Conservation (phyloP, 805 yeast genomes). For the Nakazawaea holstii region DNA sequence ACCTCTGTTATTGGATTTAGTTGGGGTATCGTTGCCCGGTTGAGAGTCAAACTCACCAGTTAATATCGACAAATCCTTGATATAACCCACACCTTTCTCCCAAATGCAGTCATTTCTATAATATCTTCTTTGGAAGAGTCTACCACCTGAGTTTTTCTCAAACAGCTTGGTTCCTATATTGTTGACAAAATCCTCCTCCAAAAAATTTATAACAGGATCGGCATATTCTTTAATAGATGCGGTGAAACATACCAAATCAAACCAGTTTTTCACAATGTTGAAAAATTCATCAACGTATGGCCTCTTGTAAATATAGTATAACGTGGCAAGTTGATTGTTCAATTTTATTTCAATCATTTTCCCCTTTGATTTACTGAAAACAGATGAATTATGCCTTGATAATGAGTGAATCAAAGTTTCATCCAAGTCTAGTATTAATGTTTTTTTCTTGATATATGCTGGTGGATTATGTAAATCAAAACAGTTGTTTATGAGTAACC, state of each 20-base stretch:
- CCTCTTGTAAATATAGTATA: constrained; percentile 86
- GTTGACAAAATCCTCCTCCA: constrained; percentile 54
- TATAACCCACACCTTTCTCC: constrained; percentile 77
- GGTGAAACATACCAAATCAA: constrained; percentile 83
- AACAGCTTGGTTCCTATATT: constrained; percentile 15
- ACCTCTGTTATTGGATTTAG: constrained; percentile 3
- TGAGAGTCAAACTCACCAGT: constrained; percentile 10
- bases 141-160: constrained; percentile 15
- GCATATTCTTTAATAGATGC: constrained; percentile 95
- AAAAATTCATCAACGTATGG: constrained; percentile 88
- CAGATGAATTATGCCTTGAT: constrained; percentile 50
- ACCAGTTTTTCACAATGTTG: constrained; percentile 78
- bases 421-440: constrained; percentile 83
- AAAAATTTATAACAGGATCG: constrained; percentile 92
- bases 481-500: constrained; percentile 23
- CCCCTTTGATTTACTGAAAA: constrained; percentile 39
- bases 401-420: constrained; percentile 93
- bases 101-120: constrained; percentile 79
- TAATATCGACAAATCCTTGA: constrained; percentile 56
- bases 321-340: constrained; percentile 61
- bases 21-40: background rate
- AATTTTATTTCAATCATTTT: constrained; percentile 79
- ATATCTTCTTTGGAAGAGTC: constrained; percentile 48
- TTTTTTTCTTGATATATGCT: constrained; percentile 35
- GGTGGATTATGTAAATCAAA: constrained; percentile 28